phyloP scores from a whole-genome alignment of 164 flowering plant species.

The Vitis riparia region DNA sequence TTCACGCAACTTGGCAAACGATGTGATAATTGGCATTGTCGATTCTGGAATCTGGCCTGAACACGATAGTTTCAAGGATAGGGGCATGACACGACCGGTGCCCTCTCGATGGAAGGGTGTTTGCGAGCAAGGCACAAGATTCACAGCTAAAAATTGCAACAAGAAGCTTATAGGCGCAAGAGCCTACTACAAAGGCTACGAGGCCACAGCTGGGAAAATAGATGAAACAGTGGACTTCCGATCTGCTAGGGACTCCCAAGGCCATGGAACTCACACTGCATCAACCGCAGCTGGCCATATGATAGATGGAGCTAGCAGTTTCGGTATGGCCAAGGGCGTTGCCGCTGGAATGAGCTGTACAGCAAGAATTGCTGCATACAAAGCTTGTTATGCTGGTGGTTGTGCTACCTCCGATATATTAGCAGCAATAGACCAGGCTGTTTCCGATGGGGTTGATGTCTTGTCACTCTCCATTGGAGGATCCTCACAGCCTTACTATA shows the following conservation, averaged over 20 bases:
- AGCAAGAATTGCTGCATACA: conserved; percentile 69
- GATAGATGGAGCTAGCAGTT: conserved; percentile 43
- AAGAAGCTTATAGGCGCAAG: conserved; percentile 58
- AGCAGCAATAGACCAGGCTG: conserved; percentile 71
- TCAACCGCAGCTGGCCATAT: conserved; percentile 71
- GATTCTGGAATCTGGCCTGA: conserved; percentile 92
- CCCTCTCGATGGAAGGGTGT: conserved; percentile 71
- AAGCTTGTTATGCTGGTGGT: conserved; percentile 57
- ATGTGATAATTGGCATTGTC: conserved; percentile 66
- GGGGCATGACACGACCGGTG: conserved; percentile 30
- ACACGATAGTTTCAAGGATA: conserved; percentile 57
- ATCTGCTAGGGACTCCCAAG: conserved; percentile 61
- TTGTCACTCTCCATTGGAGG: conserved; percentile 76
- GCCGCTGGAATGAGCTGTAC: conserved; percentile 68
- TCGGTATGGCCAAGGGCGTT: conserved; percentile 60
- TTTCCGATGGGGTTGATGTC: conserved; percentile 72
- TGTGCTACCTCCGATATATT: conserved; percentile 60
- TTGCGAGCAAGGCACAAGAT: conserved; percentile 55
- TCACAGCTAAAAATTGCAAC: conserved; percentile 55
- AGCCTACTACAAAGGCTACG: conserved; percentile 55
- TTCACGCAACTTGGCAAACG: conserved; percentile 35
- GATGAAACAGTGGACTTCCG: conserved; percentile 45
- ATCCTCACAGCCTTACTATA: conserved; percentile 34
- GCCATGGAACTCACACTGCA: conserved; percentile 90
- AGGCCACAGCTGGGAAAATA: conserved; percentile 36